Percentiles rank a stretch among this genome's conserved stretches.
phyloP scores from a whole-genome alignment of 306 rosid species.

The Cucumis hystrix region DNA sequence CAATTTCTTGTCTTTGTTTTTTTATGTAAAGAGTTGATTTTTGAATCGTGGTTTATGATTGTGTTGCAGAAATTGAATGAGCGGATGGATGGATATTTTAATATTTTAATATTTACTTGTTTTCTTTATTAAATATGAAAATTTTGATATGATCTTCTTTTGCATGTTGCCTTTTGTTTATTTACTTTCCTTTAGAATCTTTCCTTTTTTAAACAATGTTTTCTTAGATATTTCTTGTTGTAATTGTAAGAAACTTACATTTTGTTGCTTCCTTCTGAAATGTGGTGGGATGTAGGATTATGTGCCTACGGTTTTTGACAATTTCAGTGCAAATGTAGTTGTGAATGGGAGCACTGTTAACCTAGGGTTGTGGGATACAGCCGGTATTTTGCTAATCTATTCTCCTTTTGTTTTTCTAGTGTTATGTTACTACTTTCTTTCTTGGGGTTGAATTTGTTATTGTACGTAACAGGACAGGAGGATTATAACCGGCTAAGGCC shows the following conservation, averaged over 20 bases:
- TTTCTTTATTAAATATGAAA: background rate
- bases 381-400: constrained; percentile 42
- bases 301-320: constrained; percentile 36
- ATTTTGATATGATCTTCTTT: background rate
- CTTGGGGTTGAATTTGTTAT: constrained; percentile 22
- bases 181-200: background rate
- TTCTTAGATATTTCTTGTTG: background rate
- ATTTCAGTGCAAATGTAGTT: constrained; percentile 97
- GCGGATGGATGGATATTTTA: background rate
- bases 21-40: background rate
- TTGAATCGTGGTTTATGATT: background rate
- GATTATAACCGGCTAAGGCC: constrained; percentile 47
- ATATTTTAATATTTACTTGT: background rate
- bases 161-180: background rate
- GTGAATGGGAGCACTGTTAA: constrained; percentile 94
- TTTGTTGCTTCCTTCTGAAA: constrained; percentile 4
- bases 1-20: background rate
- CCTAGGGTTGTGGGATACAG: constrained; percentile 97
- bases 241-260: background rate
- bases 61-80: background rate
- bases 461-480: constrained; percentile 28
- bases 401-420: background rate
- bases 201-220: background rate
- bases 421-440: background rate
- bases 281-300: constrained; percentile 20